These are phyloP conservation scores for Kazachstania sp. DNA, from an alignment of 1,139 yeast species.

Conservation along the genomic window DNA sequence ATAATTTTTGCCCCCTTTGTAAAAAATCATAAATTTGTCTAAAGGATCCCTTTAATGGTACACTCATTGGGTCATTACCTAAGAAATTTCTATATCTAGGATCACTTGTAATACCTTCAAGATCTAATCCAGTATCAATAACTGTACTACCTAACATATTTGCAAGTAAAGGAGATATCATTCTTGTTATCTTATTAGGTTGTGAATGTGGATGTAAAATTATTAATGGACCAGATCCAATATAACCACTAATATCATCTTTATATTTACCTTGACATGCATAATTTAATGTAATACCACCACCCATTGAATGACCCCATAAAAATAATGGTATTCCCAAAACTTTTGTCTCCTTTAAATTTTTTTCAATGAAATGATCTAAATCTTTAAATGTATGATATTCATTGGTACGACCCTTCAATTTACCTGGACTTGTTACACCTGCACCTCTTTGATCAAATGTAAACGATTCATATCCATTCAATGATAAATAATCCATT, in stretches of 20 bases:
- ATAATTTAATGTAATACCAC: conserved; percentile 71
- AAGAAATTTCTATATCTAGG: conserved; percentile 41
- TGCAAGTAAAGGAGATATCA: conserved; percentile 42
- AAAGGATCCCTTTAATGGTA: conserved; percentile 39
- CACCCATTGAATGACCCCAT: conserved; percentile 96
- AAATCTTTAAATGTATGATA: conserved; percentile 55
- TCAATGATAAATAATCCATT: conserved; percentile 47
- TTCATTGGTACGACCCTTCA: conserved; percentile 62
- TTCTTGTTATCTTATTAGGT: conserved; percentile 44
- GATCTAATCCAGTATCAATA: conserved; percentile 48
- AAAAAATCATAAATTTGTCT: conserved; percentile 58
- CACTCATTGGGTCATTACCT: conserved; percentile 38
- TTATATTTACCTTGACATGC: conserved; percentile 56
- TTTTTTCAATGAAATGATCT: conserved; percentile 43
- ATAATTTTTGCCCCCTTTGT: conserved; percentile 27
- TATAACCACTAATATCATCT: conserved; percentile 46
- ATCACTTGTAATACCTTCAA: conserved; percentile 51
- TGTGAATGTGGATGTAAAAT: conserved; percentile 48
- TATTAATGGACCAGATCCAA: conserved; percentile 63
- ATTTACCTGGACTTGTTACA: conserved; percentile 51
- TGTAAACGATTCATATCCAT: conserved; percentile 66
- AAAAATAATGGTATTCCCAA: conserved; percentile 41
- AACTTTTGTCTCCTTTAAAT: conserved; percentile 28
- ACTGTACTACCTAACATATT: conserved; percentile 45
- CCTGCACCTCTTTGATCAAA: conserved; percentile 93